These are phyloP conservation scores for Sclerospora graminicola DNA, from an alignment of 352 stramenopile genomes.

Conservation along the genomic window DNA sequence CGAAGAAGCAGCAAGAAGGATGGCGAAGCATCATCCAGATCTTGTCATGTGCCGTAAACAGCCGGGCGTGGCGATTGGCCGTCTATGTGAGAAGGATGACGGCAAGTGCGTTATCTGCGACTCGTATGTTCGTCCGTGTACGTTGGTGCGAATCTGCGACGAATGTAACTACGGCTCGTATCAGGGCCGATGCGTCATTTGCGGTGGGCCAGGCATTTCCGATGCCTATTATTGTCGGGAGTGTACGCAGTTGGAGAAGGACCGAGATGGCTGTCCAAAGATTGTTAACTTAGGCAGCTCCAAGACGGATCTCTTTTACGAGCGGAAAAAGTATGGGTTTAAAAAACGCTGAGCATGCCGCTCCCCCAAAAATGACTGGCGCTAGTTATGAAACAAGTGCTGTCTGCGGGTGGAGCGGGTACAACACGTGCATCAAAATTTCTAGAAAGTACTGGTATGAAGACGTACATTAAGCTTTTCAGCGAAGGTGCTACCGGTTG, in stretches of 20 bases:
- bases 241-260: conserved; percentile 94
- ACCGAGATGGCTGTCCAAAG: conserved; percentile 98
- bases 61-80: conserved; percentile 93
- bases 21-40: conserved; percentile 99
- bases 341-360: conserved; percentile 72
- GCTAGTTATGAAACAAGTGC: background rate
- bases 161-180: conserved; percentile 99
- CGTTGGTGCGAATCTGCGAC: conserved; percentile 97
- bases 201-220: conserved; percentile 93
- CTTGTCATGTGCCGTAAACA: conserved; percentile 99
- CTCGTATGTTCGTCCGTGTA: conserved; percentile 97
- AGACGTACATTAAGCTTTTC: background rate
- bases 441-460: conserved; percentile 1
- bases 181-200: conserved; percentile 95
- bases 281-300: conserved; percentile 96
- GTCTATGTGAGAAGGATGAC: conserved; percentile 99
- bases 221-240: conserved; percentile 99
- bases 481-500: background rate
- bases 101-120: conserved; percentile 99
- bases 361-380: conserved; percentile 4
- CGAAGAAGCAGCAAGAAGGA: conserved; percentile 20
- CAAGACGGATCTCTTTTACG: conserved; percentile 98
- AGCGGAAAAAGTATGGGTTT: conserved; percentile 97
- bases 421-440: conserved; percentile 10
- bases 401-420: conserved; percentile 15